Evolutionary conservation across 2,329 filamentous ascomycete species (phyloP).

Genomic region (Penicillium glabrum): DNA sequence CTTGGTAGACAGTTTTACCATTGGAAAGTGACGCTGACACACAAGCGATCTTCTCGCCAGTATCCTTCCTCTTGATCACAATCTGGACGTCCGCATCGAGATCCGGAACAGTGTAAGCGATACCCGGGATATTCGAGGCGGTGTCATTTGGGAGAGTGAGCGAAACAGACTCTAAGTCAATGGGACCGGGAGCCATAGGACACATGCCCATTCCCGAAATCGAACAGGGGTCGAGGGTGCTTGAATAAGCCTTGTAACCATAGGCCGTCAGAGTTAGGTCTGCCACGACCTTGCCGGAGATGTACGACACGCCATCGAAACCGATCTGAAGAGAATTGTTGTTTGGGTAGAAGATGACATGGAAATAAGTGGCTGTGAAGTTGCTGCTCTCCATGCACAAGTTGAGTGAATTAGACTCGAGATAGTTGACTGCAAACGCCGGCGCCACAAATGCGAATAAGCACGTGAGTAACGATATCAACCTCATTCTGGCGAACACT

Average conservation of each 20-base stretch:
- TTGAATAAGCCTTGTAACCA: conserved; percentile 69
- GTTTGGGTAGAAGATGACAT: conserved; percentile 64
- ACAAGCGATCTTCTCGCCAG: conserved; percentile 70
- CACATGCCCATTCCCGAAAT: conserved; percentile 72
- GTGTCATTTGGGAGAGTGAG: conserved; percentile 59
- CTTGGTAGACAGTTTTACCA: conserved; percentile 85
- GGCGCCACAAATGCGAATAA: conserved; percentile 46
- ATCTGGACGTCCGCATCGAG: conserved; percentile 82
- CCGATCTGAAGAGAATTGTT: conserved; percentile 73
- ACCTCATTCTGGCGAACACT: conserved; percentile 31
- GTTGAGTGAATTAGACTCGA: conserved; percentile 81
- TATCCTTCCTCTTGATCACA: conserved; percentile 71
- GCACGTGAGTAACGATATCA: conserved; percentile 33
- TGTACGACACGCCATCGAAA: conserved; percentile 78
- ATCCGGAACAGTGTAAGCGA: conserved; percentile 88
- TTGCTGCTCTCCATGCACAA: conserved; percentile 80
- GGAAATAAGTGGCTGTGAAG: conserved; percentile 86
- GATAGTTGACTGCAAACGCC: conserved; percentile 63
- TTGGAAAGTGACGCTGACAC: conserved; percentile 87
- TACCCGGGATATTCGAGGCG: conserved; percentile 69
- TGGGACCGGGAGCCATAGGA: conserved; percentile 83
- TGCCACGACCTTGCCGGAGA: conserved; percentile 78
- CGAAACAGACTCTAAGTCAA: conserved; percentile 70
- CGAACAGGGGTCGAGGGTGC: conserved; percentile 73
- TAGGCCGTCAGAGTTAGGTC: conserved; percentile 77